phyloP scores from a whole-genome alignment of 306 rosid genomes.

The Cucurbita ficifolia region DNA sequence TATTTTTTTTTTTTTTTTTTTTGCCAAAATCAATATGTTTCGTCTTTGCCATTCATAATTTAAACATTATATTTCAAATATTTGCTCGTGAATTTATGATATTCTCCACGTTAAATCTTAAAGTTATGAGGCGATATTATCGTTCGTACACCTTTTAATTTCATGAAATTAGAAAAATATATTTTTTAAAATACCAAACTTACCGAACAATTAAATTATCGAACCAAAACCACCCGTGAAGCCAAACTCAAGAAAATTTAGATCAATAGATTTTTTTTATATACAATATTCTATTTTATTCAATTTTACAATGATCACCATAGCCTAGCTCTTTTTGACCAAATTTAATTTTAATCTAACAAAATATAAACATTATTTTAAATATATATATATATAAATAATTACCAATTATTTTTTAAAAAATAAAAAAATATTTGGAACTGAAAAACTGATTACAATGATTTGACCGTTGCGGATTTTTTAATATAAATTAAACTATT shows the following conservation, averaged over 20 bases:
- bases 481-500: too few relatives aligned
- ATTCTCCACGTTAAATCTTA: neutral
- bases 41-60: neutral
- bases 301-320: neutral
- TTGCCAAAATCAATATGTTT: too few relatives aligned
- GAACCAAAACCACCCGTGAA: neutral
- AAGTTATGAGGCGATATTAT: too few relatives aligned
- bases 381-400: neutral
- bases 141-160: too few relatives aligned
- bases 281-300: neutral
- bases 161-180: too few relatives aligned
- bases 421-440: too few relatives aligned
- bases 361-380: neutral
- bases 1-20: too few relatives aligned
- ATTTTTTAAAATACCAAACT: neutral
- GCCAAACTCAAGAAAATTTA: neutral
- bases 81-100: neutral
- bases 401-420: neutral
- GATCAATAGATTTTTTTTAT: too few relatives aligned
- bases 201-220: neutral
- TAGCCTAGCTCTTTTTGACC: neutral
- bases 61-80: neutral
- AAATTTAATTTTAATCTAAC: neutral
- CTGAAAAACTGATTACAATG: too few relatives aligned
- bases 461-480: neutral